Base-by-base conservation (phyloP, 2,329 filamentous ascomycete genomes). In the Exophiala spinifera region DNA sequence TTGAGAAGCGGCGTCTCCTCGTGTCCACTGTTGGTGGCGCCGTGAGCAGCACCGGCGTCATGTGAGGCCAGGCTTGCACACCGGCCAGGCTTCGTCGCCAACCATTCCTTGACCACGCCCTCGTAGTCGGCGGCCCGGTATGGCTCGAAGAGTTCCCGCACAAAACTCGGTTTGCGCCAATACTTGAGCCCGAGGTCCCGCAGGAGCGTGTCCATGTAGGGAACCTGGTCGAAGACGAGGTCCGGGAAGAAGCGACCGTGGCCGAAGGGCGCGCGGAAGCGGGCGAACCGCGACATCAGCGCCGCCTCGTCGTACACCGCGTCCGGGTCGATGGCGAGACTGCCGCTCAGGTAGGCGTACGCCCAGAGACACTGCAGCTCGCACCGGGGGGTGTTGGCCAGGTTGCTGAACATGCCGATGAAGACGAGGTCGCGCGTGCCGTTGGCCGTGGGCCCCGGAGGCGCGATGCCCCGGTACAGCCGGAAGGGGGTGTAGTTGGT, bases 161-260 rank as follows among this genome's bases (percentile, higher is more conserved):
- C 50, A 4, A 59, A 45, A 4, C 68, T 64, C 1, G 51, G 40
- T 57, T 74, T 76, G 20, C 73, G 62, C 57, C 60, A 62, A 1
- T 72, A 72, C 15, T 76, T 71, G 51, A 91, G 68, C 0, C 82
- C 86, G 52, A 91, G 63, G 67, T 92, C 88, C 3, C 72, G 70
- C 56, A 88, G 66, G 65, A 92, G 67, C 64, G 85, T 64, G 68
- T 91, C 88, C 15, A 89, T 67, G 64, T 90, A 94, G 3, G 87
- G 87, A 50, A 92, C 67, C 0, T 80, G 80, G 67, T 94, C 89
- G 64, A 92, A 91, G 15, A 88, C 84, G 60, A 91, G 85, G 66
- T 89, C 87, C 0, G 85, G 85, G 54, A 79, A 76, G 64, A 75
- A 78, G 36, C 73, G 75, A 1, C 86, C 86, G 64, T 82, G 84